Evolutionary conservation across 2,329 filamentous ascomycete genomes (phyloP), one percentile per base, ranked within the genome.

Genomic region (Cladosporium velox): DNA sequence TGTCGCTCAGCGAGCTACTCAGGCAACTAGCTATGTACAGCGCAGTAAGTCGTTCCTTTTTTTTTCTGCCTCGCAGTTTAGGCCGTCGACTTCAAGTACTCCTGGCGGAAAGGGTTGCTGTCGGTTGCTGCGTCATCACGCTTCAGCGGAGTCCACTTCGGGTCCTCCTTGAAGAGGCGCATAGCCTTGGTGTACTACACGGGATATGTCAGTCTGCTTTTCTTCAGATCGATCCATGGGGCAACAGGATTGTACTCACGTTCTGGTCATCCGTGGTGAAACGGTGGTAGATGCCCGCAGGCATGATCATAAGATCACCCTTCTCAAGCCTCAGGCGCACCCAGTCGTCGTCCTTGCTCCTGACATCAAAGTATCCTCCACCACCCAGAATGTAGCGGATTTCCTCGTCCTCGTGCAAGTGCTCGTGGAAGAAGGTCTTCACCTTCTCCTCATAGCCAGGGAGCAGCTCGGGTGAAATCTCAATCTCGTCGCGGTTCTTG

Each of bases 381-480:
- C 95, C 95, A 68, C 90, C 93, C 35, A 92, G 84, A 71, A 99
- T 93, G 75, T 97, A 99, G 58, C 95, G 85, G 71, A 99, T 99
- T 85, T 99, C 95, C 82, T 99, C 95, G 72, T 99, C 95, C 82
- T 99, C 95, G 77, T 99, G 95, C 73, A 99, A 79, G 78, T 99
- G 95, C 84, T 99, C 95, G 73, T 91, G 79, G 82, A 98, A 99
- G 83, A 99, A 99, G 71, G 81, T 87, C 82, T 92, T 93, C 69
- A 99, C 92, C 80, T 98, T 98, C 69, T 91, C 87, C 80, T 99
- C 94, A 82, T 98, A 99, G 54, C 88, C 81, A 47, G 87, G 90
- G 90, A 98, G 92, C 70, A 88, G 90, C 69, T 88, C 83, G 0
- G 93, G 94, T 8, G 92, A 96, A 26, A 99, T 91, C 67, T 87